Conservation (phyloP, 257 asterid genomes). For the Solanum boliviense region DNA sequence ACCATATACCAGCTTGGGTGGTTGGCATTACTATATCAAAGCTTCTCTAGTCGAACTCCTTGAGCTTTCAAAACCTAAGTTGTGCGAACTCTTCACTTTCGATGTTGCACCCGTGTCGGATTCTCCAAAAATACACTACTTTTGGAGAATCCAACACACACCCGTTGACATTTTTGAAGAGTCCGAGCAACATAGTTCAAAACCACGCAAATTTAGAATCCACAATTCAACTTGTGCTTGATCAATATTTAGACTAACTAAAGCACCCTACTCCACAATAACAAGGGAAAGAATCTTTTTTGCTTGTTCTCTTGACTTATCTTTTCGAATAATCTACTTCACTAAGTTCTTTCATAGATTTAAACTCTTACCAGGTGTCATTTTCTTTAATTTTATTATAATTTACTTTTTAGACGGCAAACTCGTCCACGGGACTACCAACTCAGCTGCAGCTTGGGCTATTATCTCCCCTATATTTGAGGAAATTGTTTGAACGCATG, state of each 20-base stretch:
- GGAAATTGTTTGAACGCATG: conserved; percentile 88
- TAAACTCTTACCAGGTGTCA: not conserved
- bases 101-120: no score
- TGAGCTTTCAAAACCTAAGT: not conserved
- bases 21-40: not conserved
- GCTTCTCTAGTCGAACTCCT: not conserved
- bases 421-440: conserved; percentile 50
- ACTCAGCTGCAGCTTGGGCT: conserved; percentile 87
- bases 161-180: no score
- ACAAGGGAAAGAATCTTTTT: not conserved
- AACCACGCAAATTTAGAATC: not conserved
- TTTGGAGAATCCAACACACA: no score
- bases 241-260: not conserved
- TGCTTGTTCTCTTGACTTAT: not conserved
- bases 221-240: not conserved
- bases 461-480: conserved; percentile 74
- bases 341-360: not conserved
- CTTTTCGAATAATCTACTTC: not conserved
- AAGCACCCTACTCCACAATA: not conserved
- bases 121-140: no score
- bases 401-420: conserved; percentile 40
- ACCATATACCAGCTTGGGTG: not conserved
- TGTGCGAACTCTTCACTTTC: no score
- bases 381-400: not conserved
- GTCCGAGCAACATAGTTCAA: not conserved